Percentiles rank a stretch among this genome's conserved stretches.
Evolutionary conservation across 2,329 filamentous ascomycete genomes (phyloP).

Genomic region (Fusarium ambrosium): DNA sequence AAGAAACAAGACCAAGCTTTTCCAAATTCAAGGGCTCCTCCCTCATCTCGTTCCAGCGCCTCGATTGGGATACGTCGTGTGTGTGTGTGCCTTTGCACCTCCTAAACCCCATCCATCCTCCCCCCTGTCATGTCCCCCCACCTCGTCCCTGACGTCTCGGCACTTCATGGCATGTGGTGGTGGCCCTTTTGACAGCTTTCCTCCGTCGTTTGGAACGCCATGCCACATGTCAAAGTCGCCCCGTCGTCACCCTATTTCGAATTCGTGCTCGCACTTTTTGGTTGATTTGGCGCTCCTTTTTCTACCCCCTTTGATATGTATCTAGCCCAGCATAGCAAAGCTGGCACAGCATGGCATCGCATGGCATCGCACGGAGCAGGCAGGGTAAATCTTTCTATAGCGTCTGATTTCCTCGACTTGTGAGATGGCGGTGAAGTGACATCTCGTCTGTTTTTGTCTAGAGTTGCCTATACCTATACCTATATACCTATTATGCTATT

Average conservation of each 20-base stretch:
- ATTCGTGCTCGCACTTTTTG: background rate
- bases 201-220: slow-evolving; percentile 14
- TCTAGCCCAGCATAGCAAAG: slow-evolving; percentile 17
- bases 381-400: slow-evolving; percentile 25
- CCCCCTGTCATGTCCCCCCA: background rate
- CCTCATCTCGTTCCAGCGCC: background rate
- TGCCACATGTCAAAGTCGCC: background rate
- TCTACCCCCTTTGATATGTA: slow-evolving; percentile 8
- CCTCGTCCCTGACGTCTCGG: slow-evolving; percentile 5
- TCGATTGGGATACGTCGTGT: background rate
- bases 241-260: background rate
- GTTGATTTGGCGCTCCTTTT: background rate
- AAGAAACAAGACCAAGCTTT: background rate
- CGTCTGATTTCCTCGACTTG: slow-evolving; percentile 9
- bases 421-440: background rate
- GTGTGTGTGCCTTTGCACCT: background rate
- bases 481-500: background rate
- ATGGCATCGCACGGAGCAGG: slow-evolving; percentile 38
- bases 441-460: slow-evolving; percentile 4
- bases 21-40: background rate
- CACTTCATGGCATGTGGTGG: background rate
- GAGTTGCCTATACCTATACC: slow-evolving; percentile 19
- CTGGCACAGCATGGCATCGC: slow-evolving; percentile 34
- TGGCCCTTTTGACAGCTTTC: background rate
- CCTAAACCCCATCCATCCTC: background rate